A percentile compares a stretch with the other conserved stretches of the same genome.
Evolutionary conservation across 192 early-diverging fungal species (phyloP).

Genomic region (Diversispora eburnea): DNA sequence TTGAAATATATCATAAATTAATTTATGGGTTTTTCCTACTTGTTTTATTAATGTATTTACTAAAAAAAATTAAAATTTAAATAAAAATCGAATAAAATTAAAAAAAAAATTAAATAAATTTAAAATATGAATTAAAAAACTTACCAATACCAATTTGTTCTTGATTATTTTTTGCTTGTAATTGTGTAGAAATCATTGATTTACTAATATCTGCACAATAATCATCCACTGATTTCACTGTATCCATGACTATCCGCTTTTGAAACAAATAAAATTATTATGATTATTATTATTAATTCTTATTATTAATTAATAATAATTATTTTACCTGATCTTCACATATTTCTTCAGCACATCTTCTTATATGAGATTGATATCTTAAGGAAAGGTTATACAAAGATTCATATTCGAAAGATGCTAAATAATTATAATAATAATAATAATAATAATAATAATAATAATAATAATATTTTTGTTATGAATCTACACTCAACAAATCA

Average conservation of each 20-base stretch:
- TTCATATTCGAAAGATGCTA: constrained; percentile 25
- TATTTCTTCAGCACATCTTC: constrained; percentile 24
- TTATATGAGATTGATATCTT: constrained; percentile 19
- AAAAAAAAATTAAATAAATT: background rate
- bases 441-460: background rate
- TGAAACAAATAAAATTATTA: background rate
- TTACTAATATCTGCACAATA: constrained; percentile 25
- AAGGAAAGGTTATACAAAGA: constrained; percentile 10
- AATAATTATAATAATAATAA: background rate
- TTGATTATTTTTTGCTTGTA: constrained; percentile 20
- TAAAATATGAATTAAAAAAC: background rate
- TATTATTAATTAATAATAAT: background rate
- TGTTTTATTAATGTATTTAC: constrained; percentile 27
- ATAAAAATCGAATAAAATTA: background rate
- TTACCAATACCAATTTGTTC: constrained; percentile 26
- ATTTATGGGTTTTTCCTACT: constrained; percentile 24
- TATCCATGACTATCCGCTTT: constrained; percentile 23
- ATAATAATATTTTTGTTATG: background rate
- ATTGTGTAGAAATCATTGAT: constrained; percentile 13
- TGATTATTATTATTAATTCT: background rate
- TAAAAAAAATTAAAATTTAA: background rate
- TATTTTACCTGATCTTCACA: constrained; percentile 29
- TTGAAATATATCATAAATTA: constrained; percentile 21
- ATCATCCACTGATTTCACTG: constrained; percentile 24
- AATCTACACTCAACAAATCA: background rate